A percentile compares a stretch with the other conserved stretches of the same genome.
Conservation (phyloP, 2,329 filamentous ascomycete genomes). For the Beauveria sp. region DNA sequence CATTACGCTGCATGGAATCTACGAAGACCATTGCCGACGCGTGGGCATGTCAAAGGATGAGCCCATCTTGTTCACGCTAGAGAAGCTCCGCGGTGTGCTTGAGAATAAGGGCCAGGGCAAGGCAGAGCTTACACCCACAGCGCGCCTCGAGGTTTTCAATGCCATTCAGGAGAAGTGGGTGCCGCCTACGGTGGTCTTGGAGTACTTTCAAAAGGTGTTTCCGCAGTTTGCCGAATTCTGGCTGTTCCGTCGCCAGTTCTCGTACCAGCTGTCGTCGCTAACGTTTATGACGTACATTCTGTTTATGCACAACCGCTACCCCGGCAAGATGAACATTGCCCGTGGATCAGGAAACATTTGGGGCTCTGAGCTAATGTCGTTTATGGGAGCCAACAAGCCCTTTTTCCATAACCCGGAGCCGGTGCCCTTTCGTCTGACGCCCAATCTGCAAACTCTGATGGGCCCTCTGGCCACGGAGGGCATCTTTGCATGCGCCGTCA, state of each 20-base stretch:
- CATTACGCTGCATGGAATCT: constrained; percentile 88
- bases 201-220: constrained; percentile 85
- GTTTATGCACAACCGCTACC: constrained; percentile 93
- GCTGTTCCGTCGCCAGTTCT: constrained; percentile 95
- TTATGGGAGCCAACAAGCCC: constrained; percentile 75
- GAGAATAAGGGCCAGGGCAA: constrained; percentile 60
- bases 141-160: constrained; percentile 84
- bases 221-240: constrained; percentile 91
- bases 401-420: constrained; percentile 93
- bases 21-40: constrained; percentile 89
- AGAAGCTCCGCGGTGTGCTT: constrained; percentile 73
- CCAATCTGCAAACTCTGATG: constrained; percentile 93
- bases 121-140: constrained; percentile 60
- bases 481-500: constrained; percentile 88
- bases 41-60: constrained; percentile 89
- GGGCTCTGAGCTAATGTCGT: constrained; percentile 89
- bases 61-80: constrained; percentile 88
- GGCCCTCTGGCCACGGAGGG: constrained; percentile 92
- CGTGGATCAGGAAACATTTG: constrained; percentile 86
- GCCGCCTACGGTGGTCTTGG: constrained; percentile 68
- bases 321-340: constrained; percentile 89
- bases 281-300: constrained; percentile 99
- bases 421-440: constrained; percentile 93
- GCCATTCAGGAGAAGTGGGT: constrained; percentile 94
- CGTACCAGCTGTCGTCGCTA: constrained; percentile 87